Percentiles rank a stretch among this genome's conserved stretches.
phyloP scores from a whole-genome alignment of 1,284 basidiomycete genomes.

The Apiotrichum brassicae region DNA sequence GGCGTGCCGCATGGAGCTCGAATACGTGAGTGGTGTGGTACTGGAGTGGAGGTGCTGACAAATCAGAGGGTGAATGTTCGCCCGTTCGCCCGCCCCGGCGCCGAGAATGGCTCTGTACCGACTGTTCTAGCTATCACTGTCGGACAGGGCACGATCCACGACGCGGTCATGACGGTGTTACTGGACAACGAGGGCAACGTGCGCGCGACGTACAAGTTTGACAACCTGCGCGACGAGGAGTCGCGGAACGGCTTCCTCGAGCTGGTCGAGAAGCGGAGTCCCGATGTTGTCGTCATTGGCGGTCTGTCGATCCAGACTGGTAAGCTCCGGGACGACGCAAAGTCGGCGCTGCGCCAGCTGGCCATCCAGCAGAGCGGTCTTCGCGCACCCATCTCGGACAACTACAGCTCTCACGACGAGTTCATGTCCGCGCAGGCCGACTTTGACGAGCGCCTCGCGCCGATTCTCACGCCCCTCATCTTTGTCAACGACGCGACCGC shows the following conservation, averaged over 20 bases:
- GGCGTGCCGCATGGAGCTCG: slow-evolving; percentile 61
- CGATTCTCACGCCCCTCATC: slow-evolving; percentile 59
- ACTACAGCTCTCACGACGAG: slow-evolving; percentile 34
- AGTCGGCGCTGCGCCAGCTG: slow-evolving; percentile 48
- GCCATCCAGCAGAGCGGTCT: slow-evolving; percentile 27
- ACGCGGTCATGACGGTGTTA: slow-evolving; percentile 78
- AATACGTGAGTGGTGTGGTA: slow-evolving; percentile 53
- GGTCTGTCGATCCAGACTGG: slow-evolving; percentile 77
- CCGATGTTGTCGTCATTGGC: slow-evolving; percentile 82
- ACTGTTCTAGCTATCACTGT: slow-evolving; percentile 89
- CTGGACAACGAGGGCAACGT: slow-evolving; percentile 82
- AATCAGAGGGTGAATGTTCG: slow-evolving; percentile 52
- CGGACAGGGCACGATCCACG: slow-evolving; percentile 89
- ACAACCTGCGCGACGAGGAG: slow-evolving; percentile 70
- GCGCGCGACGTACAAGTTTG: slow-evolving; percentile 79
- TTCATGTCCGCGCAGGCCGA: slow-evolving; percentile 27
- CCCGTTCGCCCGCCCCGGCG: slow-evolving; percentile 61
- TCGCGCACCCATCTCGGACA: slow-evolving; percentile 28
- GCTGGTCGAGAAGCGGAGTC: slow-evolving; percentile 70
- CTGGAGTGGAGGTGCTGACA: slow-evolving; percentile 13
- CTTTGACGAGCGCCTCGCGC: slow-evolving; percentile 27
- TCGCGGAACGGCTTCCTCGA: slow-evolving; percentile 62
- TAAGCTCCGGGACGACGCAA: slow-evolving; percentile 51
- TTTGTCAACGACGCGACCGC: slow-evolving; percentile 90
- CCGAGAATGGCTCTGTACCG: slow-evolving; percentile 65